Conservation (phyloP, 495 filamentous ascomycete species). For the Talaromyces thailandensis region DNA sequence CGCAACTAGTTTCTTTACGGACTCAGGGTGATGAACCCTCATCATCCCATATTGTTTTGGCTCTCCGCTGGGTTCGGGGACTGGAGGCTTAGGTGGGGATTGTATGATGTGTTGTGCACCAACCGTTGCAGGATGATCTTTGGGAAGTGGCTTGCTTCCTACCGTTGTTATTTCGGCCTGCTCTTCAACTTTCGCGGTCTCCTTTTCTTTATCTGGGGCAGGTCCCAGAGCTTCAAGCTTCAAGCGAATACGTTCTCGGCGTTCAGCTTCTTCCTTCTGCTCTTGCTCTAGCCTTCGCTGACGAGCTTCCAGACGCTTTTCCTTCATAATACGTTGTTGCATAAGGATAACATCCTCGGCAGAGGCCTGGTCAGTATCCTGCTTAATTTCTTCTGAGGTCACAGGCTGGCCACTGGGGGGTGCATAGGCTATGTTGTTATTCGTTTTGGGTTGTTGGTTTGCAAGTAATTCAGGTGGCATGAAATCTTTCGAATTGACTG, state of each 20-base stretch:
- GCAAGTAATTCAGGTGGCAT: slow-evolving; percentile 16
- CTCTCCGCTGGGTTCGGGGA: slow-evolving; percentile 41
- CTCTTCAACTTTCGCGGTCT: slow-evolving; percentile 25
- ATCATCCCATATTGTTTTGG: slow-evolving; percentile 52
- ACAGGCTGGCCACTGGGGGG: slow-evolving; percentile 23
- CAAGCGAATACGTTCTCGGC: slow-evolving; percentile 69
- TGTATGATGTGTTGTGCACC: slow-evolving; percentile 16
- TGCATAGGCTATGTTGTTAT: slow-evolving; percentile 37
- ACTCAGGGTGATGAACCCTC: slow-evolving; percentile 46
- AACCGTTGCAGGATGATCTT: slow-evolving; percentile 9
- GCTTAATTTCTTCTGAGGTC: slow-evolving; percentile 18
- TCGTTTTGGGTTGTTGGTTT: slow-evolving; percentile 33
- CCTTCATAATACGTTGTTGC: slow-evolving; percentile 81
- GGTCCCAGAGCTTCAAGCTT: slow-evolving; percentile 75
- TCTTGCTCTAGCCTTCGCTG: slow-evolving; percentile 76
- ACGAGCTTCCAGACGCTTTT: slow-evolving; percentile 65
- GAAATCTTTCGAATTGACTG: slow-evolving; percentile 13
- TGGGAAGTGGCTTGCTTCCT: slow-evolving; percentile 13
- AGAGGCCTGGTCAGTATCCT: slow-evolving; percentile 19
- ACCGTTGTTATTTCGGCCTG: slow-evolving; percentile 13
- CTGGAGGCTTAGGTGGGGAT: slow-evolving; percentile 45
- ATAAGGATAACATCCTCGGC: slow-evolving; percentile 53
- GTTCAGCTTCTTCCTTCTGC: slow-evolving; percentile 67
- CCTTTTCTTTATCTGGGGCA: slow-evolving; percentile 49
- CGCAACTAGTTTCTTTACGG: slow-evolving; percentile 32